Base-by-base conservation (phyloP, 192 early-diverging fungal genomes). In the Bifiguratus adelaidae region DNA sequence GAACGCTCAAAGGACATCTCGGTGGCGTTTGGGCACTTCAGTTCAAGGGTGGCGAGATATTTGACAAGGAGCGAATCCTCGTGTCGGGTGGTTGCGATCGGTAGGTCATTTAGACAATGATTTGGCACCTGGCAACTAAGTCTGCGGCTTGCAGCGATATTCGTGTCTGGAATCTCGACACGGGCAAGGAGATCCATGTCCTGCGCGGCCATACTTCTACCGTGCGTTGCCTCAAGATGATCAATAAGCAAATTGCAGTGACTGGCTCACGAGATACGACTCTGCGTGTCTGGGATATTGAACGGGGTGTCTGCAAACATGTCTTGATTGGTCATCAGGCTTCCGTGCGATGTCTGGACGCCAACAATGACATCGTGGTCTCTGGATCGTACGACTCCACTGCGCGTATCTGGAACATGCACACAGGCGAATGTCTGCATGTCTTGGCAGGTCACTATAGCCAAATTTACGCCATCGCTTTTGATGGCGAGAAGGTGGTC, bases 11-110 rank as follows among this genome's bases (percentile, higher is more conserved):
- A 34, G 93, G 95, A 13, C 86, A 91, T 57, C 77, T 85, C 36
- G 93, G 93, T 26, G 95, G 95, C 16, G 93, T 99, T 9, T 99
- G 95, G 95, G 91, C 94, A 21, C 63, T 99, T 34, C 85, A 93
- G 49, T 92, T 62, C 29, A 55, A 58, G 23, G 44, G 48, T 23
- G 53, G 49, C 1, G 51, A 52, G 0, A 13, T 21, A 5, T 40
- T 54, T 12, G 56, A 67, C 43, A 71, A 64, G 47, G 67, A 81
- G n/a, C 57, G 77, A 30, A 74, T 87, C 1, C 68, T 99, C 15
- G 88, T 99, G 15, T 89, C 88, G 48, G 96, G 96, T 29, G 91
- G 88, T 28, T 97, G 92, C 33, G 96, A 99, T 58, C 70, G 96
- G 56, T 89, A n/a, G 32, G 15, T 52, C 33, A 37, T 25, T 30